Conservation (phyloP, 352 stramenopile genomes). For the Aphanomyces astaci region DNA sequence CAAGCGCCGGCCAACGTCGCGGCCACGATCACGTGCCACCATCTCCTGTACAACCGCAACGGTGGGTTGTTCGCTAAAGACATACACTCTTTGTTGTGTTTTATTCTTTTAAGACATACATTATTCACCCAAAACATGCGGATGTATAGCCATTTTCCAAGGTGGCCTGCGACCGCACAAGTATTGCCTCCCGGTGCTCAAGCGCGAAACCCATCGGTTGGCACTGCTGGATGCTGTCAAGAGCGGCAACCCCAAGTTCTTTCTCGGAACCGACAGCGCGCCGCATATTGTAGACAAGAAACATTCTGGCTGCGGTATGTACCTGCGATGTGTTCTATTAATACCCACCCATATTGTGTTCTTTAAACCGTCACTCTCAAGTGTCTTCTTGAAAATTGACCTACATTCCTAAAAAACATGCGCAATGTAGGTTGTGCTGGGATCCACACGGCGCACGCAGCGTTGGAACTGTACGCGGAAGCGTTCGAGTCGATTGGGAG, state of each 20-base stretch:
- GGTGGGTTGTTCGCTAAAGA: conserved; percentile 24
- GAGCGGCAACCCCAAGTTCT: conserved; percentile 94
- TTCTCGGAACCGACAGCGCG: conserved; percentile 97
- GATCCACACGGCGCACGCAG: conserved; percentile 95
- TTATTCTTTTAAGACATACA: conserved; percentile 1
- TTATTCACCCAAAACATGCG: neutral
- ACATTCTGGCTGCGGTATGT: conserved; percentile 63
- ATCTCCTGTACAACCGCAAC: conserved; percentile 99
- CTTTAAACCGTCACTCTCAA: too few relatives aligned
- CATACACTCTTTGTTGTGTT: too few relatives aligned
- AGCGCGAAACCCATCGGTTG: conserved; percentile 89
- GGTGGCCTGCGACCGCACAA: conserved; percentile 97
- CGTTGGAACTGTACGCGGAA: conserved; percentile 96
- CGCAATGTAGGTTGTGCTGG: conserved; percentile 96
- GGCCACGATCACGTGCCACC: conserved; percentile 98
- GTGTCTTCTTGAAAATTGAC: too few relatives aligned
- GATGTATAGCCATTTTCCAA: conserved; percentile 66
- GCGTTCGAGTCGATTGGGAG: conserved; percentile 91
- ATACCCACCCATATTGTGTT: too few relatives aligned
- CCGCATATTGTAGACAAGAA: conserved; percentile 92
- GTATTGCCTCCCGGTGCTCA: conserved; percentile 99
- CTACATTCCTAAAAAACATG: too few relatives aligned
- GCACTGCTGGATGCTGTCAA: conserved; percentile 87
- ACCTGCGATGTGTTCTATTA: too few relatives aligned
- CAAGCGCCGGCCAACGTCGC: conserved; percentile 85